Percentiles rank a stretch among this genome's conserved stretches.
phyloP scores from a whole-genome alignment of 305 asterid genomes.

The Stenogyne calaminthoides region DNA sequence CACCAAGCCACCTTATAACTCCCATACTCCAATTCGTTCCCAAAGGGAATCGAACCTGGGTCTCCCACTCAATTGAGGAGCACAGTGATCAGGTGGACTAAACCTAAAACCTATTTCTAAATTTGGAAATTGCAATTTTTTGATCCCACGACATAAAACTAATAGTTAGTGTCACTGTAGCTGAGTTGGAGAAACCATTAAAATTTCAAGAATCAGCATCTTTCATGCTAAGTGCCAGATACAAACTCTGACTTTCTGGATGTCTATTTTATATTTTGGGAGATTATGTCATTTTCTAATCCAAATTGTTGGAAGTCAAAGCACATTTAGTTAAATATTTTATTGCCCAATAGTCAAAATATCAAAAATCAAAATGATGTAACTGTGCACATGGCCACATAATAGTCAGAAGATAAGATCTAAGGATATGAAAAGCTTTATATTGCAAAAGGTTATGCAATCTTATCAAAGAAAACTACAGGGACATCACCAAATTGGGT shows the following conservation, averaged over 20 bases:
- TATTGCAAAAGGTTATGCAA: not conserved
- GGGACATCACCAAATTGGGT: not conserved
- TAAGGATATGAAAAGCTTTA: not conserved
- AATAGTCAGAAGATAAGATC: constrained; percentile 30
- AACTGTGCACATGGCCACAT: constrained; percentile 23
- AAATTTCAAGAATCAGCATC: constrained; percentile 22
- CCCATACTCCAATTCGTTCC: too few species aligned
- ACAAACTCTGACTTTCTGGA: not conserved
- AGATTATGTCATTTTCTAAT: constrained; percentile 28
- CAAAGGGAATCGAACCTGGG: too few species aligned
- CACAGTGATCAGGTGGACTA: too few species aligned
- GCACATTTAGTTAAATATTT: not conserved
- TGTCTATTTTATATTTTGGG: not conserved
- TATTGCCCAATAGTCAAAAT: constrained; percentile 23
- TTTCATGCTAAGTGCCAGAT: constrained; percentile 29
- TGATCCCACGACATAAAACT: constrained; percentile 2
- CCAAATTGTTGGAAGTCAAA: constrained; percentile 28
- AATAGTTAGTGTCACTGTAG: constrained; percentile 35
- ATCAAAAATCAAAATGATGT: not conserved
- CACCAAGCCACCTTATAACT: too few species aligned
- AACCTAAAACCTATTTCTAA: not conserved
- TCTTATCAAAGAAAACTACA: not conserved
- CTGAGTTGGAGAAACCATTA: constrained; percentile 29
- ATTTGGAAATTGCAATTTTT: not conserved
- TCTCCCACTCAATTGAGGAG: too few species aligned